A percentile compares a stretch with the other conserved stretches of the same genome.
Conservation (phyloP, 2,329 filamentous ascomycete species). For the Clathrospora elynae region DNA sequence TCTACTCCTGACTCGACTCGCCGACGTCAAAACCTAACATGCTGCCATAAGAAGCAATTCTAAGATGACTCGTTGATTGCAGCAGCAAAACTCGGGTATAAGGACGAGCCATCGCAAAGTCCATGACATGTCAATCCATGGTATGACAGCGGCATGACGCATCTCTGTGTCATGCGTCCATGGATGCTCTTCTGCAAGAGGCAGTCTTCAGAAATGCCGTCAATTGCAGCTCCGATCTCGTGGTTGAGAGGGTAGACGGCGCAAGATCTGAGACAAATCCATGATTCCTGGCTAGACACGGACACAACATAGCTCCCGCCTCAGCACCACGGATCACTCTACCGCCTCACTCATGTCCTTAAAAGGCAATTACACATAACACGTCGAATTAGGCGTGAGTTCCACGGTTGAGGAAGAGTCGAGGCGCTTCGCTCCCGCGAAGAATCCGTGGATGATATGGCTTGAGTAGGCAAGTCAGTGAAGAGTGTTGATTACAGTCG, state of each 20-base stretch:
- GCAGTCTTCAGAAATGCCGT: slow-evolving; percentile 6
- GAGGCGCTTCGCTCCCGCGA: not conserved
- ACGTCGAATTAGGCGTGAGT: not conserved
- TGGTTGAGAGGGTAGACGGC: slow-evolving; percentile 7
- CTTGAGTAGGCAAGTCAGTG: slow-evolving; percentile 1
- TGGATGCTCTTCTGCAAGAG: slow-evolving; percentile 5
- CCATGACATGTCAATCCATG: slow-evolving; percentile 11
- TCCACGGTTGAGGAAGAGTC: slow-evolving; percentile 2
- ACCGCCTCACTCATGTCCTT: not conserved
- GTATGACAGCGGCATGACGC: slow-evolving; percentile 14
- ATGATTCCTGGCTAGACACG: slow-evolving; percentile 5
- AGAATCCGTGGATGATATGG: not conserved
- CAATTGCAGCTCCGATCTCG: slow-evolving; percentile 7
- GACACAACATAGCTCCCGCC: slow-evolving; percentile 7
- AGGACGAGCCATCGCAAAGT: slow-evolving; percentile 7
- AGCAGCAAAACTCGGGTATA: slow-evolving; percentile 9
- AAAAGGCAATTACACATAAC: not conserved
- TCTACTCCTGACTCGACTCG: slow-evolving; percentile 8
- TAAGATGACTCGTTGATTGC: slow-evolving; percentile 2
- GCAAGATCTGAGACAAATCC: slow-evolving; percentile 9
- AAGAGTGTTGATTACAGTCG: slow-evolving; percentile 3
- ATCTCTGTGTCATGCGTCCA: slow-evolving; percentile 1
- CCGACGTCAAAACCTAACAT: not conserved
- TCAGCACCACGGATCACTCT: slow-evolving; percentile 9
- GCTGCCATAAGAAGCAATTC: slow-evolving; percentile 5